A percentile compares a stretch with the other conserved stretches of the same genome.
Evolutionary conservation across 2,329 filamentous ascomycete species (phyloP).

Genomic region (Herpotrichia juniperi): DNA sequence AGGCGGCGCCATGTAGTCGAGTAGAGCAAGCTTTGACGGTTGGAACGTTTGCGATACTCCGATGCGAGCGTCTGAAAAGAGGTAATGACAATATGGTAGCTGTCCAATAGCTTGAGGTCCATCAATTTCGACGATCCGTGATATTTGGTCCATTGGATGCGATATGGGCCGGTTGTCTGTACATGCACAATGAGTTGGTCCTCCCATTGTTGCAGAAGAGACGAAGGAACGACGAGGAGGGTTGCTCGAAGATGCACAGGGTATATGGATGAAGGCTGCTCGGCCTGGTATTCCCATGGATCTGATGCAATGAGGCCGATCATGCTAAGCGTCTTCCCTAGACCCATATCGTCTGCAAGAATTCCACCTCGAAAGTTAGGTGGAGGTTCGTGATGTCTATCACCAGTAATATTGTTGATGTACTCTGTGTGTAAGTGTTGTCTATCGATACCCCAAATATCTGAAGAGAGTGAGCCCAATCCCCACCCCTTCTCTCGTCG

Average conservation of each 20-base stretch:
- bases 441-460: neutral
- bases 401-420: neutral
- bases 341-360: conserved; percentile 84
- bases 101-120: neutral
- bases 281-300: neutral
- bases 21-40: neutral
- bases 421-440: neutral
- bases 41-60: neutral
- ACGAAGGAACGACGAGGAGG: neutral
- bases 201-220: neutral
- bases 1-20: neutral
- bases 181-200: neutral
- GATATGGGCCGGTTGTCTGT: neutral
- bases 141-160: neutral
- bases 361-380: conserved; percentile 40
- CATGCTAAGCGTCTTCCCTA: conserved; percentile 71
- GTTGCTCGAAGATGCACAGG: neutral
- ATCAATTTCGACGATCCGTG: neutral
- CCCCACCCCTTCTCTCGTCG: neutral
- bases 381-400: neutral
- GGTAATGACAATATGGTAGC: neutral
- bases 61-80: neutral
- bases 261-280: neutral
- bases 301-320: conserved; percentile 11
- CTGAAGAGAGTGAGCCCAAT: neutral